Evolutionary conservation across 2,329 filamentous ascomycete genomes (phyloP).

Genomic region (Fusarium domesticum): DNA sequence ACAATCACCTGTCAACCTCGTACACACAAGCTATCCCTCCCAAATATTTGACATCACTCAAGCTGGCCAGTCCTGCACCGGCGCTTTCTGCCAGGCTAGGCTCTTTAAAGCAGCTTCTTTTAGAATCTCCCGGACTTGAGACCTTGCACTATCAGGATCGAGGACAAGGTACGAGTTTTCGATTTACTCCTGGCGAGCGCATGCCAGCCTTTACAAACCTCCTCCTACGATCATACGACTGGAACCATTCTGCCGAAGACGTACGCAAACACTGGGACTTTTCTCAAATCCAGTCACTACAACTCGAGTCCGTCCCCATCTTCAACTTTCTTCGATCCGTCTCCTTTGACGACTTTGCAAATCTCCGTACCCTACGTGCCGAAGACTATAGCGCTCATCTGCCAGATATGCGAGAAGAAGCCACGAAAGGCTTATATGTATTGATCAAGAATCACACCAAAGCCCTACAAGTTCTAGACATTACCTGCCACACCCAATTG

Average conservation of each 20-base stretch:
- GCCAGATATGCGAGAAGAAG: conserved; percentile 37
- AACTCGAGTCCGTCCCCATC: conserved; percentile 44
- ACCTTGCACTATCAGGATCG: conserved; percentile 44
- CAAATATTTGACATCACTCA: conserved; percentile 39
- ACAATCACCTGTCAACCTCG: conserved; percentile 33
- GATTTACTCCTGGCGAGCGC: conserved; percentile 38
- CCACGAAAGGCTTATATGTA: conserved; percentile 38
- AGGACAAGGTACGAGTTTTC: conserved; percentile 45
- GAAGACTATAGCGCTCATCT: conserved; percentile 46
- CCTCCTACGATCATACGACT: conserved; percentile 47
- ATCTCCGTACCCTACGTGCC: conserved; percentile 38
- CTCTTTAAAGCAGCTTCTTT: conserved; percentile 43
- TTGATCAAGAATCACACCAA: conserved; percentile 39
- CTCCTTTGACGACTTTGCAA: conserved; percentile 34
- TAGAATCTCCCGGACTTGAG: conserved; percentile 35
- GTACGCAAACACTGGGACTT: conserved; percentile 47
- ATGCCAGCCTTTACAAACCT: conserved; percentile 44
- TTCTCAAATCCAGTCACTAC: conserved; percentile 39
- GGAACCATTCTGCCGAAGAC: conserved; percentile 41
- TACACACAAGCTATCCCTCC: conserved; percentile 41
- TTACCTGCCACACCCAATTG: conserved; percentile 41
- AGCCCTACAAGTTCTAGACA: conserved; percentile 37
- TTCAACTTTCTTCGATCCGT: conserved; percentile 45
- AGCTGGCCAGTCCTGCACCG: conserved; percentile 38
- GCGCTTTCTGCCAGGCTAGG: conserved; percentile 41